Evolutionary conservation across 2,329 filamentous ascomycete species (phyloP), one percentile per base, ranked within the genome.

Genomic region (Beauveria rudraprayagi): DNA sequence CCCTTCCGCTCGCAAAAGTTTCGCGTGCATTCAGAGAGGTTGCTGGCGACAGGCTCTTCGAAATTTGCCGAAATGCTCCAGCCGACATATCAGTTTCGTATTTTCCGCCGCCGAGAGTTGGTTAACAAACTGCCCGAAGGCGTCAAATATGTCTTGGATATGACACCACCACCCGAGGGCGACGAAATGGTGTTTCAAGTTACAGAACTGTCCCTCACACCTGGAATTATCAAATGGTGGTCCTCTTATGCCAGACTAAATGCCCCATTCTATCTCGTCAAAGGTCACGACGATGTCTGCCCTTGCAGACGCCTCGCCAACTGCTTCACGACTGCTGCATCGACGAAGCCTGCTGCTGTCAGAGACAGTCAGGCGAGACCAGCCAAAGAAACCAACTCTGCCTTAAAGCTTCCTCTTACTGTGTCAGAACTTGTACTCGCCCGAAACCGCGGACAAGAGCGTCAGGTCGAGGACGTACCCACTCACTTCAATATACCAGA

Each of bases 111-210:
- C 16, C 72, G 72, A 22, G 72, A 72, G 47, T 65, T 75, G 41
- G 66, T 67, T 43, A 72, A 72, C 26, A 67, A 66, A 16, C 67
- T 77, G 10, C 75, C 74, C 0, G 65, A 71, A 2, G 80, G 77
- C 0, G 72, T 88, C 67, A 78, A 79, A 61, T 88, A 82, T 64
- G 73, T 88, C 19, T 66, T 90, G 41, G 85, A 90, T 65, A 75
- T 89, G 14, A 88, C 85, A 0, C 86, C 86, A 0, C 79, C 82
- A 0, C 72, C 72, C 0, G 81, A 87, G 67, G 87, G 84, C 1
- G 84, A 88, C 2, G 85, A 87, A 14, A 78, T 84, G 10, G 80
- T 86, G 1, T 79, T 83, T 26, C 75, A 83, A 62, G 76, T 85
- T 61, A 82, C 82, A 1, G 80, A 84, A 61, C 67, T 88, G 14